A percentile compares a stretch with the other conserved stretches of the same genome.
phyloP scores from a whole-genome alignment of 1,284 basidiomycete species.

The Ganoderma boninense region DNA sequence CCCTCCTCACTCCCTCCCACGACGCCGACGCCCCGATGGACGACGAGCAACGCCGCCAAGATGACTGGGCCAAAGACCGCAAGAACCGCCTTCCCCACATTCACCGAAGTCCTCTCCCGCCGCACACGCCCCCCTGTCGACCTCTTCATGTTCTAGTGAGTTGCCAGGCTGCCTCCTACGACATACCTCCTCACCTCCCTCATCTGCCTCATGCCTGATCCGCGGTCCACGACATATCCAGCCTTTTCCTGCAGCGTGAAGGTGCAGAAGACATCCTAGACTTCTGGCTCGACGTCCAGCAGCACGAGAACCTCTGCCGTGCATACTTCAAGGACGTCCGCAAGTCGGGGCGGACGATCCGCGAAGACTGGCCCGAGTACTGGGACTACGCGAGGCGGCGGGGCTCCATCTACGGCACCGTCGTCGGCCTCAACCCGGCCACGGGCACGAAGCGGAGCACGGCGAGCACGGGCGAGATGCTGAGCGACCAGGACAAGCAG shows the following conservation, averaged over 20 bases:
- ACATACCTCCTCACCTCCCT: background rate
- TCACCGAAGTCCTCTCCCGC: constrained; percentile 87
- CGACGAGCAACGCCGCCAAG: constrained; percentile 68
- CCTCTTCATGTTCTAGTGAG: constrained; percentile 98
- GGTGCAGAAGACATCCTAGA: constrained; percentile 95
- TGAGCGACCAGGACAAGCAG: constrained; percentile 71
- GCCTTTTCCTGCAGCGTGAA: constrained; percentile 92
- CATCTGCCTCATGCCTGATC: constrained; percentile 24
- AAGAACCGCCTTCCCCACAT: constrained; percentile 79
- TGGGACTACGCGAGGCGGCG: constrained; percentile 89
- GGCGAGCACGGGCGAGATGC: constrained; percentile 71
- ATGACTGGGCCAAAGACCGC: constrained; percentile 73
- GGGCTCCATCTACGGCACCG: constrained; percentile 90
- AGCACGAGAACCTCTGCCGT: constrained; percentile 97
- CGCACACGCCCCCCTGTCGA: constrained; percentile 95
- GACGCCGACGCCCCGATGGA: constrained; percentile 45
- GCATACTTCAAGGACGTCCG: constrained; percentile 99
- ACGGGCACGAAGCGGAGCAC: constrained; percentile 76
- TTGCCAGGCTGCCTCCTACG: constrained; percentile 36
- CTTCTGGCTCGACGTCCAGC: constrained; percentile 99
- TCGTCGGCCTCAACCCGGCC: constrained; percentile 77
- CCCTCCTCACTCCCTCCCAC: constrained; percentile 20
- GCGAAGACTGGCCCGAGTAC: constrained; percentile 98
- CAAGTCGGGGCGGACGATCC: constrained; percentile 90
- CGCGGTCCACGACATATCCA: constrained; percentile 38